These are phyloP conservation scores for Sarcomyxa edulis DNA, from an alignment of 768 basidiomycete genomes.

Conservation along the genomic window DNA sequence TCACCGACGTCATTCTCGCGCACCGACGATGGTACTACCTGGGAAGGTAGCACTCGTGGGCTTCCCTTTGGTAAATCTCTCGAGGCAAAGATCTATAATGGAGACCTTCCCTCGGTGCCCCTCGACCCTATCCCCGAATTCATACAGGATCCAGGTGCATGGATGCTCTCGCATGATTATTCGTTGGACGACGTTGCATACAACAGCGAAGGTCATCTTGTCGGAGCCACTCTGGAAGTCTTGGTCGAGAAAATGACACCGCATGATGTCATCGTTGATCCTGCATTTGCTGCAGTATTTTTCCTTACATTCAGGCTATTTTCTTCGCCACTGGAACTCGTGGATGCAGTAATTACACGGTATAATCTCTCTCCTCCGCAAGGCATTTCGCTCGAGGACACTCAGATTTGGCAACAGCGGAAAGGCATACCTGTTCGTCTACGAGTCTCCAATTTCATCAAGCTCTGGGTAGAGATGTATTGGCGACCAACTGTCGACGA, in stretches of 20 bases:
- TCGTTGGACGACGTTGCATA: slow-evolving; percentile 80
- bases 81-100: slow-evolving; percentile 53
- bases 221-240: slow-evolving; percentile 84
- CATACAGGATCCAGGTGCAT: slow-evolving; percentile 38
- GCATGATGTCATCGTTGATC: slow-evolving; percentile 85
- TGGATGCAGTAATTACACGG: slow-evolving; percentile 71
- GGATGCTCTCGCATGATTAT: slow-evolving; percentile 74
- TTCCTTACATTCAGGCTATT: slow-evolving; percentile 95
- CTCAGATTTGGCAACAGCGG: slow-evolving; percentile 74
- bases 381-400: slow-evolving; percentile 50
- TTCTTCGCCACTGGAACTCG: slow-evolving; percentile 69
- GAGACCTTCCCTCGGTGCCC: slow-evolving; percentile 46
- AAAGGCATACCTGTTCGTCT: slow-evolving; percentile 90
- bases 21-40: slow-evolving; percentile 53
- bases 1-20: slow-evolving; percentile 49
- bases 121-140: slow-evolving; percentile 33
- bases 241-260: slow-evolving; percentile 98
- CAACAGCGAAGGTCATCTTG: slow-evolving; percentile 85
- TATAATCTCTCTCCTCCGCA: slow-evolving; percentile 75
- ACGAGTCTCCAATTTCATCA: slow-evolving; percentile 89
- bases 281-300: slow-evolving; percentile 84
- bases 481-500: slow-evolving; percentile 81
- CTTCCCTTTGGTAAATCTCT: slow-evolving; percentile 25
- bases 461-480: slow-evolving; percentile 88
- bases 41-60: slow-evolving; percentile 44